Conservation (phyloP, 1,284 basidiomycete genomes). For the Marasmius sp. region DNA sequence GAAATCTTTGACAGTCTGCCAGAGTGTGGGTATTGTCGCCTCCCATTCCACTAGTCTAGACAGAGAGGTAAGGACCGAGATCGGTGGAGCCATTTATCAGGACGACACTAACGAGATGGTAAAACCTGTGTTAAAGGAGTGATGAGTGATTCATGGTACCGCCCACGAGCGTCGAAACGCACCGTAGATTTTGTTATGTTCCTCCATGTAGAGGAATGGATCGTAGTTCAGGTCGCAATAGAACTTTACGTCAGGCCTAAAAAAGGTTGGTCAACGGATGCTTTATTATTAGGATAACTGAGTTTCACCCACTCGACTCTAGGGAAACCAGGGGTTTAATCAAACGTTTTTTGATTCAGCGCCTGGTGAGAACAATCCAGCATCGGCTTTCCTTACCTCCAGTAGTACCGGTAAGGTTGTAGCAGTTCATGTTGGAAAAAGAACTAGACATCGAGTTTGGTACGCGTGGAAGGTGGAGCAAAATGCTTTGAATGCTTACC, state of each 20-base stretch:
- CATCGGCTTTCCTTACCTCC: constrained; percentile 59
- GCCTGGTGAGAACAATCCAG: neutral
- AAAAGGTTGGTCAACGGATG: constrained; percentile 4
- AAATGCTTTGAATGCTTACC: constrained; percentile 39
- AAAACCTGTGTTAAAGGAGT: constrained; percentile 49
- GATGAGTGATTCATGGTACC: neutral
- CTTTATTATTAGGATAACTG: constrained; percentile 5
- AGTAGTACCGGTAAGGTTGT: constrained; percentile 79
- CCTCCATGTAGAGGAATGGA: constrained; percentile 79
- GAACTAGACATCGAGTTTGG: constrained; percentile 43
- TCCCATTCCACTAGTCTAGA: neutral
- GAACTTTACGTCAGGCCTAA: constrained; percentile 70
- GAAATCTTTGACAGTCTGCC: neutral
- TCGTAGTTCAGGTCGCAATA: constrained; percentile 80
- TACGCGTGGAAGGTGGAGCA: constrained; percentile 3
- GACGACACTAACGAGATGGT: constrained; percentile 45
- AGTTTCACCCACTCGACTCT: constrained; percentile 36
- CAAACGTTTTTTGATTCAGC: neutral
- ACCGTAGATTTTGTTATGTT: constrained; percentile 75
- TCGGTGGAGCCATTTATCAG: neutral
- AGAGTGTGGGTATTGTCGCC: neutral
- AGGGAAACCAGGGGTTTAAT: constrained; percentile 4
- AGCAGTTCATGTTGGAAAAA: constrained; percentile 79
- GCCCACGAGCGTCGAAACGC: constrained; percentile 13
- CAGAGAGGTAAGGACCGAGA: neutral